Base-by-base conservation (phyloP, 164 flowering plant species). In the Vitis cinerea region DNA sequence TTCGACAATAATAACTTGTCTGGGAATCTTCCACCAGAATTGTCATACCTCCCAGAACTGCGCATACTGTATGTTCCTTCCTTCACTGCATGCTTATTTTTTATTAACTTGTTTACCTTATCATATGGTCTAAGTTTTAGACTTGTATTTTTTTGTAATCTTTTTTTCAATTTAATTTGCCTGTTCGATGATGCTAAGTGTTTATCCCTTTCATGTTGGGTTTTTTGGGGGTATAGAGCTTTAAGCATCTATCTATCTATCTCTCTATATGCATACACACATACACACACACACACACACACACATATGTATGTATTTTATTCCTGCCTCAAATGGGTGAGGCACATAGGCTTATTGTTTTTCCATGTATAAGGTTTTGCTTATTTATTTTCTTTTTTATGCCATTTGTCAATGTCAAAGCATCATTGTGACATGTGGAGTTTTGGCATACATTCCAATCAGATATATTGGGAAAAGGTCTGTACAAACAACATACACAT, bases 1-100 rank as follows among this genome's bases (percentile, higher is more conserved):
- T 44, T 93, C 76, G 97, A 93, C 69, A 90, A 83, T 68, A 93
- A 93, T 72, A 84, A 89, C 68, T 79, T 92, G 60, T 80, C 94
- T 23, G 98, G 98, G 10, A 60, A 73, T 73, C 96, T 92, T 71
- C 98, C 97, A 54, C 76, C 87, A 31, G 91, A 89, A 73, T 65
- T 83, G 30, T 82, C 91, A 19, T 49, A 66, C 10, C 52, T 87
- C 52, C 77, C 83, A 47, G 52, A 58, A 1, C 68, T 88, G 76
- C 72, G 67, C 6, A 92, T 90, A 67, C 81, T 92, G 97, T 91
- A 84, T 37, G 86, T 61, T 68, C 17, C 63, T 53, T 63, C 65
- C 55, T 53, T 29, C 30, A 55, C 30, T 58, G 12, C 8, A 17
- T 65, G 53, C 2, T 16, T 48, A 29, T 15, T 59, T 49, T 54